Conservation (phyloP, 805 yeast genomes). For the Candida adriatica region DNA sequence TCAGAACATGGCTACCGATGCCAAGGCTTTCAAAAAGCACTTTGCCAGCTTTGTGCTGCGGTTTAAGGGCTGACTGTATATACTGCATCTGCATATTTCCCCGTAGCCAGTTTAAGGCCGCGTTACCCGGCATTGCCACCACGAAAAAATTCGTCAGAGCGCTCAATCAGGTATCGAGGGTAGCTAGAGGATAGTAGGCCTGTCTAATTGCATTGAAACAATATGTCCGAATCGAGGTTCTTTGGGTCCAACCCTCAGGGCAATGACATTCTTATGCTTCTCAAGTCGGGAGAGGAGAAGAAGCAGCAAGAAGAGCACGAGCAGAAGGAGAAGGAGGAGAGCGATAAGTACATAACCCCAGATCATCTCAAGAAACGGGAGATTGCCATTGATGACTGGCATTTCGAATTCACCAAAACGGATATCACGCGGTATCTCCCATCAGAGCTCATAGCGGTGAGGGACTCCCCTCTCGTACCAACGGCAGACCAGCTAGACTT, state of each 20-base stretch:
- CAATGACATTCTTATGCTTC: conserved; percentile 19
- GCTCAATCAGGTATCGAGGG: no score
- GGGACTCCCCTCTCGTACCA: conserved; percentile 12
- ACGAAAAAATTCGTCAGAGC: no score
- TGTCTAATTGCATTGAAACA: no score
- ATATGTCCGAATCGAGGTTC: background rate
- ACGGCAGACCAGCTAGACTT: conserved; percentile 11
- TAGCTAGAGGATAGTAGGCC: no score
- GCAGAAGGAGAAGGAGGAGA: conserved; percentile 5
- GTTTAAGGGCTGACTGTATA: conserved; percentile 19
- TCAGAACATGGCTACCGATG: conserved; percentile 48
- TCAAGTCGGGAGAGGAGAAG: conserved; percentile 21
- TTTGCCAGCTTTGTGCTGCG: conserved; percentile 41
- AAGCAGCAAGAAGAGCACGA: conserved; percentile 19
- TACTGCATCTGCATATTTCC: no score
- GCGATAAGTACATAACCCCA: conserved; percentile 8
- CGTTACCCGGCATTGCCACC: no score
- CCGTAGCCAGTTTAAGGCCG: no score
- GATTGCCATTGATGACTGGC: conserved; percentile 18
- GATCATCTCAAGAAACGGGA: conserved; percentile 8
- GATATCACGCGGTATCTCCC: conserved; percentile 17
- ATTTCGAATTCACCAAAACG: conserved; percentile 9
- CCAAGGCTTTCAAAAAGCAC: conserved; percentile 65
- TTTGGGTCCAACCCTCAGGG: conserved; percentile 8
- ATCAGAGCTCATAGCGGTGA: conserved; percentile 14